Base-by-base conservation (phyloP, 805 yeast genomes). In the Saccharomycopsis guyanensis region DNA sequence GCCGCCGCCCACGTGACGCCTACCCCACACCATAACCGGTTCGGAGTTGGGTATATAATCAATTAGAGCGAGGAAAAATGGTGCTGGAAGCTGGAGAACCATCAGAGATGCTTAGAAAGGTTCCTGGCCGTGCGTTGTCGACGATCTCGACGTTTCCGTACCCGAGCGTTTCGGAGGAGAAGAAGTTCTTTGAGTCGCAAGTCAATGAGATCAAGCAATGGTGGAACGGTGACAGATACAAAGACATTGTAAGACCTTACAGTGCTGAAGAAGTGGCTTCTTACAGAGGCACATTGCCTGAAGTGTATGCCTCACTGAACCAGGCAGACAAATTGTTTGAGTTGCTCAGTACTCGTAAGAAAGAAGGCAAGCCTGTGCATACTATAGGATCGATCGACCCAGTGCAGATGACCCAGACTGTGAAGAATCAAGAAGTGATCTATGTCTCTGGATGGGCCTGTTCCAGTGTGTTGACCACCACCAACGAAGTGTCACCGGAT, bases 401-500 rank as follows among this genome's bases (percentile, higher is more conserved):
- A 3, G 74, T 75, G 5, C 81, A 78, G 50, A 72, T 78, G 70
- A 59, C 81, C 3, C 83, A 79, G 55, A 64, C 72, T 50, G 73
- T 77, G 2, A 63, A 63, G 44, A 70, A 73, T 50, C 76, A 76
- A 55, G 76, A 73, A 55, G 74, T 68, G 18, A 66, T 70, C 5
- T 80, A 73, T 57, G 72, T 75, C 29, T 73, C 79, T 25, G 84
- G 84, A 1, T 79, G 80, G 78, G 85, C 79, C 2, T 74, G 74
- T 40, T 75, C 79, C 1, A 66, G 76, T 19, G 70, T 74, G 1
- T 56, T 78, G 50, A 77, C 80, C 6, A 69, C 80, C 3, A 78
- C 82, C 2, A 73, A 77, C 55, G 84, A 79, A 53, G 80, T 76
- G 2, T 71, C 78, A 2, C 81, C 83, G 1, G 85, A 79, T 56